Conservation (phyloP, 2,329 filamentous ascomycete genomes). For the Diaporthe destruens region DNA sequence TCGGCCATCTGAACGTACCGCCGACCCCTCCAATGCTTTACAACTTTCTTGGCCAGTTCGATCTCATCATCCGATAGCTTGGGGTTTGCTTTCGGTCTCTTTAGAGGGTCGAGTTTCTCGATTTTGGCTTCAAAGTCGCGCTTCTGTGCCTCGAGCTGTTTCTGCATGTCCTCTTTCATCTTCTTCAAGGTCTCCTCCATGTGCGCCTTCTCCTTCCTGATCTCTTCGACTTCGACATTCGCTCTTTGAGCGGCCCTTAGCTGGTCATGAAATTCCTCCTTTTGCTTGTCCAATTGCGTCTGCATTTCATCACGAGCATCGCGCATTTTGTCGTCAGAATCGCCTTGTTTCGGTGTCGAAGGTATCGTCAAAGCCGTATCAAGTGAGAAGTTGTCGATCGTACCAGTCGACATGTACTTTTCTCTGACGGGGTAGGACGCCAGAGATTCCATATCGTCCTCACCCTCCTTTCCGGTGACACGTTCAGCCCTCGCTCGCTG, state of each 20-base stretch:
- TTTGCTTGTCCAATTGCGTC: slow-evolving; percentile 83
- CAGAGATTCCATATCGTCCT: slow-evolving; percentile 90
- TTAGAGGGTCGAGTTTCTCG: slow-evolving; percentile 77
- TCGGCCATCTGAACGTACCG: slow-evolving; percentile 96
- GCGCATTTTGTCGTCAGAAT: slow-evolving; percentile 80
- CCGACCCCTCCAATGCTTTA: slow-evolving; percentile 83
- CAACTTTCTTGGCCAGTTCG: slow-evolving; percentile 73
- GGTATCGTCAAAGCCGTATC: slow-evolving; percentile 96
- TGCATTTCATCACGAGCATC: slow-evolving; percentile 87
- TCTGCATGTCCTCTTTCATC: slow-evolving; percentile 90
- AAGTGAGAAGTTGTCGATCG: slow-evolving; percentile 94
- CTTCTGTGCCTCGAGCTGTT: slow-evolving; percentile 85
- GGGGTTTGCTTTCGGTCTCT: slow-evolving; percentile 70
- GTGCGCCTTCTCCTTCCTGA: slow-evolving; percentile 82
- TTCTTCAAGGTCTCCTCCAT: slow-evolving; percentile 86
- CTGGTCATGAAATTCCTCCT: slow-evolving; percentile 84
- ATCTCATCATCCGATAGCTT: slow-evolving; percentile 80
- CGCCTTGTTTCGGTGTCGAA: slow-evolving; percentile 85
- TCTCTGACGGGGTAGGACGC: slow-evolving; percentile 90
- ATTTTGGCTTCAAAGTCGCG: slow-evolving; percentile 88
- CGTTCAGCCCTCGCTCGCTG: slow-evolving; percentile 85
- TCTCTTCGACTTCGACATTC: slow-evolving; percentile 84
- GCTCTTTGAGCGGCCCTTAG: slow-evolving; percentile 80
- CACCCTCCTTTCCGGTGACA: slow-evolving; percentile 79
- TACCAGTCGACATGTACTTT: slow-evolving; percentile 95